These are phyloP conservation scores for Prinsepia uniflora DNA, from an alignment of 306 rosid genomes.

Conservation along the genomic window DNA sequence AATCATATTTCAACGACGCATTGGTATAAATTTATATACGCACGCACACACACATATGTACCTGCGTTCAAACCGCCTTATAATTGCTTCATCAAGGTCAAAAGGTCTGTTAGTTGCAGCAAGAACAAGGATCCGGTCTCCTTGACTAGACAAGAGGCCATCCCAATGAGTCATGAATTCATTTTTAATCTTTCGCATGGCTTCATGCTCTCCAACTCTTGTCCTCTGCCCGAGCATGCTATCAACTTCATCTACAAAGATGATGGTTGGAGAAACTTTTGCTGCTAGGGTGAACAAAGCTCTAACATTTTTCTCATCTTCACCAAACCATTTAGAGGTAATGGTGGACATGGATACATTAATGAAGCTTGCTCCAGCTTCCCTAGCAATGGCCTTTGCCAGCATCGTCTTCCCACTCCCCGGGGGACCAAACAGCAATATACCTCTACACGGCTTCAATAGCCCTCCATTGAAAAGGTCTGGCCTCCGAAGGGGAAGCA, in stretches of 20 bases:
- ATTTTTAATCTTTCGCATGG: constrained; percentile 95
- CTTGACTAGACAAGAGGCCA: constrained; percentile 73
- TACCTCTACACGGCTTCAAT: constrained; percentile 91
- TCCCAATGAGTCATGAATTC: constrained; percentile 98
- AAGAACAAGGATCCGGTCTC: constrained; percentile 87
- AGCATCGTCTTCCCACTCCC: constrained; percentile 99
- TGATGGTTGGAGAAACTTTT: constrained; percentile 92
- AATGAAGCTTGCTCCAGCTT: constrained; percentile 97
- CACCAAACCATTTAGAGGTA: constrained; percentile 98
- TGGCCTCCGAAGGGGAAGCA: constrained; percentile 94
- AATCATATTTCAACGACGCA: neutral
- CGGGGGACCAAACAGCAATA: constrained; percentile 87
- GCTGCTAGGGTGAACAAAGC: constrained; percentile 89
- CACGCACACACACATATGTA: neutral
- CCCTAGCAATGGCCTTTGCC: constrained; percentile 94
- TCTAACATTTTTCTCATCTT: constrained; percentile 94
- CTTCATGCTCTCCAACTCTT: constrained; percentile 96
- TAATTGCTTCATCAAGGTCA: constrained; percentile 96
- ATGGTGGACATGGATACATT: constrained; percentile 98
- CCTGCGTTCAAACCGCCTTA: constrained; percentile 95
- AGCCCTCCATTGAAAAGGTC: constrained; percentile 96
- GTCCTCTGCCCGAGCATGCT: constrained; percentile 98
- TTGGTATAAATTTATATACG: neutral
- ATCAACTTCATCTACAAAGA: constrained; percentile 96
- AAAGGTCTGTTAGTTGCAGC: constrained; percentile 97